Evolutionary conservation across 257 asterid genomes (phyloP).

Genomic region (Fraxinus americana): DNA sequence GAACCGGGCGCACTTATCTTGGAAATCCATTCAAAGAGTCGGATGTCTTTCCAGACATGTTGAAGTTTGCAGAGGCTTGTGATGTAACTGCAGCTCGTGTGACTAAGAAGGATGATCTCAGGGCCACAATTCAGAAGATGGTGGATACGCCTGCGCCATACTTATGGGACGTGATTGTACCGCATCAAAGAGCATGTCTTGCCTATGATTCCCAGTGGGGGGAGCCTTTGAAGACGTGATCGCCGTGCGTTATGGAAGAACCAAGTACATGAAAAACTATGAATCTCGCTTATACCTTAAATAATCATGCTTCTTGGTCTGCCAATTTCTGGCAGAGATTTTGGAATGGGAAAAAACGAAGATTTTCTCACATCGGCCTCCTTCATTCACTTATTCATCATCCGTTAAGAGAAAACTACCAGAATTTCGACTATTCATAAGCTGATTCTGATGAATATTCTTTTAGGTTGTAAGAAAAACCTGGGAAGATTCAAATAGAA

Average conservation of each 20-base stretch:
- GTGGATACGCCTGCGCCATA: conserved; percentile 30
- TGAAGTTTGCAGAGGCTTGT: conserved; percentile 40
- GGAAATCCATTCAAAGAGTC: conserved; percentile 22
- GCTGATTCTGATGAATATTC: conserved; percentile 13
- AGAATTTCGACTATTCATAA: conserved; percentile 30
- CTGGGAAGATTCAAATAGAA: neutral
- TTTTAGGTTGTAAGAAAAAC: neutral
- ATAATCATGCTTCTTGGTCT: conserved; percentile 88
- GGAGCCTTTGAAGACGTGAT: conserved; percentile 14
- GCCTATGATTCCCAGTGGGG: conserved; percentile 12
- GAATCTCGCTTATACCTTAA: conserved; percentile 50
- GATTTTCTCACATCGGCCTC: conserved; percentile 51
- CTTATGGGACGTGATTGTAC: conserved; percentile 29
- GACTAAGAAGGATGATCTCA: neutral
- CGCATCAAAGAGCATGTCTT: conserved; percentile 25
- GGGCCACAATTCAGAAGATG: conserved; percentile 27
- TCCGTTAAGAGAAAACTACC: neutral
- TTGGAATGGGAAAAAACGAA: conserved; percentile 27
- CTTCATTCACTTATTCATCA: conserved; percentile 34
- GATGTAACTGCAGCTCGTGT: conserved; percentile 27
- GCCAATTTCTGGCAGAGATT: conserved; percentile 50
- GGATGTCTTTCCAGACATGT: conserved; percentile 24
- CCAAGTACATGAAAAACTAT: too few relatives aligned
- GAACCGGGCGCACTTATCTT: conserved; percentile 17
- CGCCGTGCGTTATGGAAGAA: conserved; percentile 12